Evolutionary conservation across 1,284 basidiomycete species (phyloP).

Genomic region (Ustilago trichophora): DNA sequence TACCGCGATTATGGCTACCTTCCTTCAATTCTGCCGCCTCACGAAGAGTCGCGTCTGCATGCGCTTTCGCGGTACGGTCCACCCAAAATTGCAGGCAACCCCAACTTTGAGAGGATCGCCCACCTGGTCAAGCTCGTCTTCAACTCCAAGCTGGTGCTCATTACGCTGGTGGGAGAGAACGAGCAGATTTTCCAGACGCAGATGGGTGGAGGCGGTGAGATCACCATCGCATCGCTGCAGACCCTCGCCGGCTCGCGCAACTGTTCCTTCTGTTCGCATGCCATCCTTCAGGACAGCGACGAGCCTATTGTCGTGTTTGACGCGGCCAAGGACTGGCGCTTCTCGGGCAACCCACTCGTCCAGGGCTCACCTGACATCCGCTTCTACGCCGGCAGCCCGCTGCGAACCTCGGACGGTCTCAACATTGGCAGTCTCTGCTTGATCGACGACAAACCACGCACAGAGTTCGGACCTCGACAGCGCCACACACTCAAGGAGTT

Average conservation of each 20-base stretch:
- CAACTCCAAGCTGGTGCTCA: constrained; percentile 83
- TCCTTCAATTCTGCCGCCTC: constrained; percentile 56
- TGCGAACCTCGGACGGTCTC: constrained; percentile 86
- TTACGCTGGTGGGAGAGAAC: constrained; percentile 82
- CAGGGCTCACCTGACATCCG: constrained; percentile 75
- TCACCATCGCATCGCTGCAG: constrained; percentile 35
- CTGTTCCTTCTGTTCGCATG: constrained; percentile 82
- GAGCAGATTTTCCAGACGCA: constrained; percentile 86
- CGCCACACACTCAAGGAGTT: constrained; percentile 93
- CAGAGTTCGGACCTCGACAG: constrained; percentile 86
- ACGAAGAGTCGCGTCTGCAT: constrained; percentile 51
- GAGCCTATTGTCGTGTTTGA: constrained; percentile 89
- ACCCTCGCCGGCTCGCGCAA: constrained; percentile 70
- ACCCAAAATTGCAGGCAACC: constrained; percentile 72
- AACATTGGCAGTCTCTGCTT: constrained; percentile 89
- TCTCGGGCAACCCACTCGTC: constrained; percentile 82
- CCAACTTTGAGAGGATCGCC: constrained; percentile 92
- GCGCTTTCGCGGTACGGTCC: constrained; percentile 59
- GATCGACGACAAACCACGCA: constrained; percentile 82
- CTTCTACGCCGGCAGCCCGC: constrained; percentile 90
- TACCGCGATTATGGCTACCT: constrained; percentile 57
- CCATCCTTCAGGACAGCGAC: constrained; percentile 83
- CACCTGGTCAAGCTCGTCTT: constrained; percentile 89
- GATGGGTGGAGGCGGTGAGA: constrained; percentile 71
- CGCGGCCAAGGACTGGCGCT: constrained; percentile 84